Base-by-base conservation (phyloP, 192 early-diverging fungal species). In the Umbelopsis sp. region DNA sequence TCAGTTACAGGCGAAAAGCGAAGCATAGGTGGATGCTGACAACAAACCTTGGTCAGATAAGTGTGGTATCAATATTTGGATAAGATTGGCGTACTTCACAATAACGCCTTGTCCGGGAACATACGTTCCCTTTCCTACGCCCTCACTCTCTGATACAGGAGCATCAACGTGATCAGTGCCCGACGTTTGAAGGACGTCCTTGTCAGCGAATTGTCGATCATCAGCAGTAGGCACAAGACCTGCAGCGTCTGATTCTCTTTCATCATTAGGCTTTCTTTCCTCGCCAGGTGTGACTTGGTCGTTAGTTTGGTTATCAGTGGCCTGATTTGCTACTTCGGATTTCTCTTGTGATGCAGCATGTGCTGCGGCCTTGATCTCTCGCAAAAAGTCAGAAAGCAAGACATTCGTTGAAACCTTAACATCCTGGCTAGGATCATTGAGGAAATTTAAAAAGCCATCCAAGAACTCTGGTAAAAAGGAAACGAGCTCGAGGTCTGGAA, bases 401-500 rank as follows among this genome's bases (percentile, higher is more conserved):
- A 85, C 91, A 45, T 90, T 88, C 1, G 96, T 94, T 50, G 91
- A 86, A 14, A 86, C 90, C 22, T 95, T 84, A 20, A 99, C 94
- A 81, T 98, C 96, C 43, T 91, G 87, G 79, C 89, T 94, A 3
- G 92, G 83, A 76, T 99, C 98, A 78, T 87, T 92, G 45, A 99
- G 84, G 65, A 95, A 98, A 36, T 86, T 83, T 43, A 99, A 82
- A 25, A 98, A 82, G 0, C 96, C 96, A 75, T 97, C 95, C 36
- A 99, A 81, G 73, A 98, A 99, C 73, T 94, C 92, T 2, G 97
- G 98, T 8, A 99, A 74, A 74, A 93, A 95, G 1, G 88, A 87
- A 16, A 98, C 91, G 32, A 99, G 78, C 69, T 98, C 98, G 24
- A 99, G 83, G 36, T 96, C 97, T 0, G 97, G 98, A 21, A 98